These are phyloP conservation scores for Sporothrix euskadiensis DNA, from an alignment of 2,329 filamentous ascomycete species.

Conservation along the genomic window DNA sequence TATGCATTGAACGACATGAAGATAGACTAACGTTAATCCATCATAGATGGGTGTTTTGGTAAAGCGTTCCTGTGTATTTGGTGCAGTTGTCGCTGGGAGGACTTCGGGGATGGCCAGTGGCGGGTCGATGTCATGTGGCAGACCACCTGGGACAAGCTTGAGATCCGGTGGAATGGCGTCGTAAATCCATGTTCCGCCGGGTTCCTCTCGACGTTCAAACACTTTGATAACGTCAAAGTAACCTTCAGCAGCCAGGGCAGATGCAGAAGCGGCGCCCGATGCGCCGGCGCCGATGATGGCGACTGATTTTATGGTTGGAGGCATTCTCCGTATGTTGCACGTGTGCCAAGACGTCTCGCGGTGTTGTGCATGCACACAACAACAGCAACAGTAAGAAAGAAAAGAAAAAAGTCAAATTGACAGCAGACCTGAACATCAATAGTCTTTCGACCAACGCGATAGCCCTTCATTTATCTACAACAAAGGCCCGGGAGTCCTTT, in stretches of 20 bases:
- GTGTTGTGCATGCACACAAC: neutral
- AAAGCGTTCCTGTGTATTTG: constrained; percentile 28
- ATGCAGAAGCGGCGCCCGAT: constrained; percentile 47
- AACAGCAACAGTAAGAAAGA: neutral
- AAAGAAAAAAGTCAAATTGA: neutral
- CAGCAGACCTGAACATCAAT: neutral
- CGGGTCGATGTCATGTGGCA: constrained; percentile 28
- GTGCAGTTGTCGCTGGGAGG: constrained; percentile 23
- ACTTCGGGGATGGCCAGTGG: constrained; percentile 23
- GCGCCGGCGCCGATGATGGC: constrained; percentile 32
- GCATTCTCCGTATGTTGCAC: constrained; percentile 11
- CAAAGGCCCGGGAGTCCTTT: neutral
- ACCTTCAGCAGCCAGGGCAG: constrained; percentile 49
- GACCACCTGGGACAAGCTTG: constrained; percentile 27
- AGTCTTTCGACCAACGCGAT: neutral
- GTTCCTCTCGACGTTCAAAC: constrained; percentile 46
- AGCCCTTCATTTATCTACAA: neutral
- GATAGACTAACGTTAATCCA: constrained; percentile 23
- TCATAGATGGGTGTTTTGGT: constrained; percentile 31
- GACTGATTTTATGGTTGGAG: constrained; percentile 27
- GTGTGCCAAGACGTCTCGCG: too few species aligned
- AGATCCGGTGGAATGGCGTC: constrained; percentile 27
- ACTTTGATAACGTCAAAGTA: constrained; percentile 47
- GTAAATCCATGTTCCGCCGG: constrained; percentile 44
- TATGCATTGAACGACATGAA: too few species aligned